These are phyloP conservation scores for Yarrowia galli DNA, from an alignment of 1,139 yeast genomes.

Conservation along the genomic window DNA sequence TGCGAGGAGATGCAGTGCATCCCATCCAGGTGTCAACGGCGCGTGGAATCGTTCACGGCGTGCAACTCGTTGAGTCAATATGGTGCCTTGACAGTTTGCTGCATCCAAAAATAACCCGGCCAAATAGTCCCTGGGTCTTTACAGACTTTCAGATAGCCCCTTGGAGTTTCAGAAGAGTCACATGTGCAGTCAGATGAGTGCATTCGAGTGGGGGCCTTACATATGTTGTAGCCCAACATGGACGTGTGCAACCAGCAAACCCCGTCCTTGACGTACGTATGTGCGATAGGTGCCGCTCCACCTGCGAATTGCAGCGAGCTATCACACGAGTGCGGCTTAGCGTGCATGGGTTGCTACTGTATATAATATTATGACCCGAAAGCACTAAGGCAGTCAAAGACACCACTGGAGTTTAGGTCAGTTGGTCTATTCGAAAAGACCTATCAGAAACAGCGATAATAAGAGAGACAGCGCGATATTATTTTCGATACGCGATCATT, in stretches of 20 bases:
- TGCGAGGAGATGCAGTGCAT: too few relatives aligned
- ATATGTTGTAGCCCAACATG: not conserved
- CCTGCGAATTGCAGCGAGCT: not conserved
- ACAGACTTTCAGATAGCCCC: constrained; percentile 8
- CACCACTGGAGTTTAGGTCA: not conserved
- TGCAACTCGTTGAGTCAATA: not conserved
- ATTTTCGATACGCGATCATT: constrained; percentile 2
- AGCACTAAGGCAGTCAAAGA: not conserved
- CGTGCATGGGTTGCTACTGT: constrained; percentile 19
- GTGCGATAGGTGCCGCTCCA: too few relatives aligned
- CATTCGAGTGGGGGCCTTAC: not conserved
- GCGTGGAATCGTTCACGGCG: not conserved
- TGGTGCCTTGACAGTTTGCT: constrained; percentile 20
- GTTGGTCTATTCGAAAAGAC: not conserved
- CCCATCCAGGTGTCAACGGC: not conserved
- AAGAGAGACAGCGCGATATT: not conserved
- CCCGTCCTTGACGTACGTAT: not conserved
- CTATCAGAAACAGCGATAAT: not conserved
- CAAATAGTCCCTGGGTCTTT: not conserved
- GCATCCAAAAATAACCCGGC: constrained; percentile 27
- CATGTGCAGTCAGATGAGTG: not conserved
- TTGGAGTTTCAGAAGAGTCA: constrained; percentile 11
- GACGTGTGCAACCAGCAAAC: not conserved
- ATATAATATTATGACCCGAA: not conserved
- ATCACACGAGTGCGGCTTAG: constrained; percentile 16